Conservation (phyloP, 1,139 yeast species). For the Taphrina communis region DNA sequence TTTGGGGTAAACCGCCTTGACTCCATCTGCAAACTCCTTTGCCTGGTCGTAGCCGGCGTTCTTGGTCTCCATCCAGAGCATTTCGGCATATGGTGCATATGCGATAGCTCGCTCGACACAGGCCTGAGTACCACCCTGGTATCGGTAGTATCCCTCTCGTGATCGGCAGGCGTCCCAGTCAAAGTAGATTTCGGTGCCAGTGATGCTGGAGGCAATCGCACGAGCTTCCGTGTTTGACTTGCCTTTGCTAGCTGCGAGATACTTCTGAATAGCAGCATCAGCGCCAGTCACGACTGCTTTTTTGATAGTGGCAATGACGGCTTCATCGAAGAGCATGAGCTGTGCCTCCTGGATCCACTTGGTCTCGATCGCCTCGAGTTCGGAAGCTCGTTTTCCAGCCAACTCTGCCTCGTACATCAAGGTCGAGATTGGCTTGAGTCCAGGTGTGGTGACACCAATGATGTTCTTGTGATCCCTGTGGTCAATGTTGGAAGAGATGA, state of each 20-base stretch:
- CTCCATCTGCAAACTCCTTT: slow-evolving; percentile 91
- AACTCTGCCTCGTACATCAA: slow-evolving; percentile 83
- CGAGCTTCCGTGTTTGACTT: slow-evolving; percentile 82
- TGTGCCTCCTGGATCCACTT: slow-evolving; percentile 87
- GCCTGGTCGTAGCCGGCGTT: slow-evolving; percentile 94
- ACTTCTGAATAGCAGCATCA: slow-evolving; percentile 61
- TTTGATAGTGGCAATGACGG: slow-evolving; percentile 78
- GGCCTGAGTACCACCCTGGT: slow-evolving; percentile 95
- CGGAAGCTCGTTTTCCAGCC: slow-evolving; percentile 72
- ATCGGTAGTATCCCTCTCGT: slow-evolving; percentile 96
- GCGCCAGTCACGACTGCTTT: slow-evolving; percentile 68
- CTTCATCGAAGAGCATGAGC: slow-evolving; percentile 86
- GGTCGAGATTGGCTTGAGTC: slow-evolving; percentile 72
- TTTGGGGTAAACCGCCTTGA: slow-evolving; percentile 76
- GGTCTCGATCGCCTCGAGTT: slow-evolving; percentile 73
- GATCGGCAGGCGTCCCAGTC: slow-evolving; percentile 97
- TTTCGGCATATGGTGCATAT: slow-evolving; percentile 91
- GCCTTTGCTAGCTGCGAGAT: slow-evolving; percentile 60
- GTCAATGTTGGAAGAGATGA: slow-evolving; percentile 91
- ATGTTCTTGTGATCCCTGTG: slow-evolving; percentile 92
- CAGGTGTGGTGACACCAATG: slow-evolving; percentile 88
- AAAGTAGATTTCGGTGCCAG: slow-evolving; percentile 85
- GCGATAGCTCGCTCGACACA: slow-evolving; percentile 98
- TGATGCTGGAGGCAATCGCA: slow-evolving; percentile 71
- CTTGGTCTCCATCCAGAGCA: slow-evolving; percentile 99